Base-by-base conservation (phyloP, 768 basidiomycete genomes). In the Termitomyces sp. region DNA sequence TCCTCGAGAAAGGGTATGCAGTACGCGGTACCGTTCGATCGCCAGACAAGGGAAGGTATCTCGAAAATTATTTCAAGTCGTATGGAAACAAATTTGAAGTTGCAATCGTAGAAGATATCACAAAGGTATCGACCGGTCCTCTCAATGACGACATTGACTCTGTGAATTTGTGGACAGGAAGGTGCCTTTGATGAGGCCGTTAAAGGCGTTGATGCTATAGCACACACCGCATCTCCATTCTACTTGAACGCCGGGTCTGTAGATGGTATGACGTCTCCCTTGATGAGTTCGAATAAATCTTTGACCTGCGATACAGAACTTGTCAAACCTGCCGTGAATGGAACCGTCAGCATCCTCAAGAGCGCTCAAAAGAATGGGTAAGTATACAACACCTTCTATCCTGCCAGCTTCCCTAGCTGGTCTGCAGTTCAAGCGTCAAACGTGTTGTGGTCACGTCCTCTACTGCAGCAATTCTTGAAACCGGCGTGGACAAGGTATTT, bases 131-230 rank as follows among this genome's bases (percentile, higher is more conserved):
- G 7, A 43, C 20, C 12, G 26, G 33, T 8, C 38, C 13, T 53
- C 9, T 35, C 18, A 0, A 14, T 40, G 28, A 35, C 9, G 28
- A 35, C 9, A 10, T 43, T 20, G 18, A 16, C 7, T 41, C 18
- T 20, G 16, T 6, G 30, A n/a, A 5, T 60, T n/a, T 30, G 18
- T n/a, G 23, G 33, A 46, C 30, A 84, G 81, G 75, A 75, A 4
- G 80, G 80, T 16, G 86, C 84, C 1, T 92, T 89, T 60, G 86
- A 90, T 68, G 81, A 88, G 50, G 87, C 84, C 2, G 84, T 89
- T 61, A 81, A 83, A 67, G 87, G 79, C 4, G 81, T 89, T 9
- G 82, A 87, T 56, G 89, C 79, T 1, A 78, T 91, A 50, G 77
- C 71, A 40, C 87, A 89, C 67, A 79, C 79, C 6, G 85, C 86